Base-by-base conservation (phyloP, 2,329 filamentous ascomycete genomes). In the Fusarium equiseti region DNA sequence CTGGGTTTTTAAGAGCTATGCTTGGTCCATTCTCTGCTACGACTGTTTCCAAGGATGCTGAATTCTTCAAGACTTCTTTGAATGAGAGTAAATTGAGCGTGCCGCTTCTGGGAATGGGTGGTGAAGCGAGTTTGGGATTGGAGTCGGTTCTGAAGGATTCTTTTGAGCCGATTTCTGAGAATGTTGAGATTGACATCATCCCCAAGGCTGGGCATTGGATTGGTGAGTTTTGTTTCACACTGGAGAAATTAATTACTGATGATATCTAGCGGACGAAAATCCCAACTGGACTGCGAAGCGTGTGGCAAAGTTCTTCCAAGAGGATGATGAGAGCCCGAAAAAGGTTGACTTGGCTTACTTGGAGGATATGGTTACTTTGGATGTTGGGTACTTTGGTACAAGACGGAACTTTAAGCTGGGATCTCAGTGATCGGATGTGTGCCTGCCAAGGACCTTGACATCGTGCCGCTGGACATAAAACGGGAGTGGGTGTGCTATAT, bases 1-100 rank as follows among this genome's bases (percentile, higher is more conserved):
- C 82, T 0, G 82, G 83, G 0, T 84, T 84, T 52, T 57, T 84
- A 20, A 67, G 82, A 35, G 77, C 78, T 1, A 81, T 83, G 76
- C 63, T 84, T 15, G 78, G 78, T 0, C 79, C 79, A 1, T 83
- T 84, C 55, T 77, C 74, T 1, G 70, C 60, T 7, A 62, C 73
- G 6, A 76, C 77, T 1, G 76, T 80, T 6, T 73, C 76, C 2
- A 77, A 74, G 5, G 82, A 83, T 32, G 66, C 73, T 0, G 63
- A 55, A 0, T 83, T 83, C 59, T 84, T 84, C 73, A 78, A 72
- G 13, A 61, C 56, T 0, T 73, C 73, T 1, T 26, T 83, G 4
- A 68, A 71, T 4, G 15, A 49, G 2, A 71, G 38, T 1, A 42
- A 32, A 0, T 31, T 77, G 16, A 44, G 57, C 0, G 55, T 78